Base-by-base conservation (phyloP, 2,329 filamentous ascomycete genomes). In the Dactylellina leptospora region DNA sequence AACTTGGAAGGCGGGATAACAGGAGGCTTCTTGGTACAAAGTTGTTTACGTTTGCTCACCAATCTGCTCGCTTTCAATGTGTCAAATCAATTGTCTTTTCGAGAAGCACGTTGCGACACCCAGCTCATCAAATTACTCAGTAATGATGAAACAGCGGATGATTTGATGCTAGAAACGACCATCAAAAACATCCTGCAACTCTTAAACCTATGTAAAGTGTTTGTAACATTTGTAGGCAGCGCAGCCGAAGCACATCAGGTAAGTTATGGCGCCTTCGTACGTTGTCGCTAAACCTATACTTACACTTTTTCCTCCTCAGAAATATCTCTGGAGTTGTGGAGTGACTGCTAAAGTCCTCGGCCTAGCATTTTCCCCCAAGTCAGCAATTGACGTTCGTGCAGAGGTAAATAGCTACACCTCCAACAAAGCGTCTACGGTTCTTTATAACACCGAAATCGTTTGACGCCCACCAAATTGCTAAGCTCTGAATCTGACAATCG, bases 121-220 rank as follows among this genome's bases (percentile, higher is more conserved):
- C 88, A 88, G 75, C 82, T 97, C 50, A 85, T 88, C 13, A 85
- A 85, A 36, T 82, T 97, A 30, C 82, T 96, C 18, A 84, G 83
- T 85, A 44, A 66, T 23, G 59, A 59, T 27, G 11, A 33, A 4
- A 30, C 20, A 1, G n/a, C 45, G 3, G 53, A 60, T 50, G 68
- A 55, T 25, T 30, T 48, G 38, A 38, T 59, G 9, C 36, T 90
- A 77, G 85, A 87, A 18, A 90, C 96, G 77, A 86, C 87, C 68
- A 93, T 95, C 78, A 92, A 95, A 78, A 97, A 97, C 77, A 84
- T 96, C 9, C 97, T 95, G 84, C 95, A 93, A 40, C 84, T 97
- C 42, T 82, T 97, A 50, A 91, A 90, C 38, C 88, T 99, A 18
- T 84, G 97, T 70, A 88, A 92, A 75, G 83, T 97, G 68, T 97